A percentile compares a stretch with the other conserved stretches of the same genome.
Conservation (phyloP, 257 asterid genomes). For the Apocynum venetum region DNA sequence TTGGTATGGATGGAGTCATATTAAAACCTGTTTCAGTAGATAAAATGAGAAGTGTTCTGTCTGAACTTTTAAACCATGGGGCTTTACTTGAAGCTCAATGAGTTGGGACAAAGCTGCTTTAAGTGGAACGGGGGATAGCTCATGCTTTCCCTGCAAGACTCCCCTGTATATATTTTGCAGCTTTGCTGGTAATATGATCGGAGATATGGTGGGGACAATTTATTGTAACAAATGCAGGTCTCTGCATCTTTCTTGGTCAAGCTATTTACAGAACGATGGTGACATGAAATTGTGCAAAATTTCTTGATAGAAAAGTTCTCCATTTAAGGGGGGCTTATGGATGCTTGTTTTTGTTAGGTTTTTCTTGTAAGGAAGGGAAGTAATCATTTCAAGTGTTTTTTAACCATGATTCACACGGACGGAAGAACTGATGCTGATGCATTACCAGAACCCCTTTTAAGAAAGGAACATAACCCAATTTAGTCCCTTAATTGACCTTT, state of each 20-base stretch:
- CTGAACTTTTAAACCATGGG: conserved; percentile 74
- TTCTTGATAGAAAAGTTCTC: not conserved
- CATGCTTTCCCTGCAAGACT: not conserved
- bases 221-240: not conserved
- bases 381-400: not conserved
- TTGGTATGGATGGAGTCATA: conserved; percentile 79
- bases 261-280: not conserved
- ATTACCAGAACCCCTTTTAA: too few relatives aligned
- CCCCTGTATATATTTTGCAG: not conserved
- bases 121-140: not conserved
- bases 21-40: conserved; percentile 83
- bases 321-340: not conserved
- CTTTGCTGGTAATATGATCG: not conserved
- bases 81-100: conserved; percentile 46
- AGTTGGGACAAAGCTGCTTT: conserved; percentile 7
- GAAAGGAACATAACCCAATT: too few relatives aligned
- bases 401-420: not conserved
- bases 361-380: not conserved
- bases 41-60: conserved; percentile 75
- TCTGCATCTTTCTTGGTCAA: not conserved
- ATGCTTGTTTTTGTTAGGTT: not conserved
- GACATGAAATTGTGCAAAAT: not conserved
- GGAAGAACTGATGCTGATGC: not conserved
- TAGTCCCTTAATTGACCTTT: too few relatives aligned
- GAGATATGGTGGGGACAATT: conserved; percentile 1